Evolutionary conservation across 352 stramenopile species (phyloP).

Genomic region (Pythium utonaiense): DNA sequence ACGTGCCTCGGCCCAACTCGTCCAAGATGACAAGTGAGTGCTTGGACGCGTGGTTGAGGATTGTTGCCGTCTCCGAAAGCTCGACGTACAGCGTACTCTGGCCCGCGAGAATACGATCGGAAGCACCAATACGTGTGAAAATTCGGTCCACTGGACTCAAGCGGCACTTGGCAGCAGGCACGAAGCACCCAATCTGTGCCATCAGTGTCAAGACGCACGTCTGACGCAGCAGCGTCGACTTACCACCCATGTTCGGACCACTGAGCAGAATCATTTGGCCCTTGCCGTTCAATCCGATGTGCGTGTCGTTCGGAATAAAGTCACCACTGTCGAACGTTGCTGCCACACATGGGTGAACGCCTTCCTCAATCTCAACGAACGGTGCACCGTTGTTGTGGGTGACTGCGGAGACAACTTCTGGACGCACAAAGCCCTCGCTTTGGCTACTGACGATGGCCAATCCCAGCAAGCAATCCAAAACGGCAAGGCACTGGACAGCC

Average conservation of each 20-base stretch:
- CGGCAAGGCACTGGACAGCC: slow-evolving; percentile 88
- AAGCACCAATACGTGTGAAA: slow-evolving; percentile 99
- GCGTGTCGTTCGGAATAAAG: slow-evolving; percentile 98
- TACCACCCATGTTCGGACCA: slow-evolving; percentile 98
- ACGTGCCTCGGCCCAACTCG: slow-evolving; percentile 97
- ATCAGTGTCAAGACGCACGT: slow-evolving; percentile 98
- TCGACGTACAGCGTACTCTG: slow-evolving; percentile 99
- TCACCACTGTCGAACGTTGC: slow-evolving; percentile 72
- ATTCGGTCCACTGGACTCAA: slow-evolving; percentile 98
- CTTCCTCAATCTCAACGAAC: slow-evolving; percentile 91
- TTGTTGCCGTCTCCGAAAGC: slow-evolving; percentile 97
- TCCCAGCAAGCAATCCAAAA: slow-evolving; percentile 95
- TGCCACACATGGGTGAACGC: slow-evolving; percentile 94
- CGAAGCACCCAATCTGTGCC: slow-evolving; percentile 98
- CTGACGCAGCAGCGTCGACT: slow-evolving; percentile 97
- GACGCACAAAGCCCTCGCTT: slow-evolving; percentile 91
- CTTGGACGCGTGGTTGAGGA: slow-evolving; percentile 93
- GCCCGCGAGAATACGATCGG: slow-evolving; percentile 96
- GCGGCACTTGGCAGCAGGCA: slow-evolving; percentile 92
- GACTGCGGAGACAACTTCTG: slow-evolving; percentile 81
- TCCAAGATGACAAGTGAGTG: slow-evolving; percentile 98
- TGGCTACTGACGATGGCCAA: slow-evolving; percentile 92
- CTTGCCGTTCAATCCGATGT: slow-evolving; percentile 71
- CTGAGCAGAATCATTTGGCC: slow-evolving; percentile 91
- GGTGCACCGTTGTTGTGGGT: slow-evolving; percentile 43